Evolutionary conservation across 2,329 filamentous ascomycete genomes (phyloP), one percentile per base, ranked within the genome.

Genomic region (Fusarium sp.): DNA sequence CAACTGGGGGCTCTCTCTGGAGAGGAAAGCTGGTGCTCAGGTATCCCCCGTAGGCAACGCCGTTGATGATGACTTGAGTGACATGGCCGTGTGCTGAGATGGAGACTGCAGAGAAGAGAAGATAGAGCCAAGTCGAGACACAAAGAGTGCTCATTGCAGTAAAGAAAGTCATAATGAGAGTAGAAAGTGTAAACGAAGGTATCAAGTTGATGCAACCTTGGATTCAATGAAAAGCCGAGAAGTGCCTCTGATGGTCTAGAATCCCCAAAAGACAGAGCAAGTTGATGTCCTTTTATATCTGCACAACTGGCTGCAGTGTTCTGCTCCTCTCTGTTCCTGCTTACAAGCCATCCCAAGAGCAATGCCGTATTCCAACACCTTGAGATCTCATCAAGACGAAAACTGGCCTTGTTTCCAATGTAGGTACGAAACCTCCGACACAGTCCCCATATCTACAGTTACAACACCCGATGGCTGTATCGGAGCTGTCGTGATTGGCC

Each of bases 41-140:
- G 74, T 86, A 87, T 66, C 83, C 84, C 39, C 81, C 74, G 72
- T 86, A 81, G 39, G 67, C 85, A 57, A 85, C 80, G 27, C 85
- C 85, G 68, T 86, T 84, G 80, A 86, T 76, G 62, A 86, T 80
- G 70, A 86, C 81, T 76, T 85, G 79, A 64, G 78, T 77, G 66
- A 87, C 82, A 68, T 86, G 84, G 5, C 85, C 85, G 72, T 87
- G 84, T 20, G 83, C 84, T 56, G 65, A 67, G n/a, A 78, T 70
- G 10, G 20, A 23, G 30, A 37, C n/a, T 5, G 54, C 72, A 34
- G 77, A 66, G 20, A 66, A 61, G 27, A 70, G 61, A 57, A 67
- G 27, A 64, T 41, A 20, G 50, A 71, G 64, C 67, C 57, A 78
- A 43, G 39, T 41, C 4, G 68, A 52, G 25, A 61, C 57, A 18